These are phyloP conservation scores for Graphiopsis chlorocephala DNA, from an alignment of 2,329 filamentous ascomycete genomes.

Conservation along the genomic window DNA sequence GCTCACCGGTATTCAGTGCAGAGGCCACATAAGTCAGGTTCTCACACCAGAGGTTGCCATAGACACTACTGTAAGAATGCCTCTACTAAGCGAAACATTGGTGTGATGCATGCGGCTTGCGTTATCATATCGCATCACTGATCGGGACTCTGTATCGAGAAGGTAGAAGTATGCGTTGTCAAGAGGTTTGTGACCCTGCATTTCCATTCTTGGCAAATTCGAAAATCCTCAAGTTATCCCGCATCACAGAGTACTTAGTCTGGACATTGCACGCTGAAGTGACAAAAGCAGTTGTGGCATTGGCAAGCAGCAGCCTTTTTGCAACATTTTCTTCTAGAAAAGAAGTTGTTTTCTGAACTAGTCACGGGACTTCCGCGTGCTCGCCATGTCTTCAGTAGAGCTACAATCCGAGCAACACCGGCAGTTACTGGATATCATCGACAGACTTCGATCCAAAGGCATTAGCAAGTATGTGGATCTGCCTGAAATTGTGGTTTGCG, in stretches of 20 bases:
- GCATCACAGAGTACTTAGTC: not conserved
- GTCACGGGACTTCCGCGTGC: not conserved
- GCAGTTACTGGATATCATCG: not conserved
- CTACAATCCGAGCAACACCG: slow-evolving; percentile 6
- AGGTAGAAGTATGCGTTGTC: slow-evolving; percentile 7
- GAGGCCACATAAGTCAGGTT: not conserved
- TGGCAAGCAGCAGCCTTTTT: slow-evolving; percentile 1
- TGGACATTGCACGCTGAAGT: not conserved
- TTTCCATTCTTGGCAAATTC: not conserved
- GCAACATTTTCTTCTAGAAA: not conserved
- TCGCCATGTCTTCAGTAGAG: slow-evolving; percentile 2
- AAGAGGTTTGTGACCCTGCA: slow-evolving; percentile 1
- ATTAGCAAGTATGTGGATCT: slow-evolving; percentile 20
- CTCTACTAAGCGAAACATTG: not conserved
- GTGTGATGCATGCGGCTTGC: slow-evolving; percentile 6
- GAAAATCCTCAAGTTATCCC: not conserved
- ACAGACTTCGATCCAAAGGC: not conserved
- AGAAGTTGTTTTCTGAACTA: not conserved
- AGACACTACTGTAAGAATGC: slow-evolving; percentile 2
- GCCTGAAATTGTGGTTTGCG: slow-evolving; percentile 50
- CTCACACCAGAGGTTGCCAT: not conserved
- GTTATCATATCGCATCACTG: slow-evolving; percentile 1
- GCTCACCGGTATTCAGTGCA: not conserved
- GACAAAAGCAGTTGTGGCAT: slow-evolving; percentile 3
- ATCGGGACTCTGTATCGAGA: slow-evolving; percentile 3